Evolutionary conservation across 2,329 filamentous ascomycete species (phyloP).

Genomic region (Dothideomycetes sp.): DNA sequence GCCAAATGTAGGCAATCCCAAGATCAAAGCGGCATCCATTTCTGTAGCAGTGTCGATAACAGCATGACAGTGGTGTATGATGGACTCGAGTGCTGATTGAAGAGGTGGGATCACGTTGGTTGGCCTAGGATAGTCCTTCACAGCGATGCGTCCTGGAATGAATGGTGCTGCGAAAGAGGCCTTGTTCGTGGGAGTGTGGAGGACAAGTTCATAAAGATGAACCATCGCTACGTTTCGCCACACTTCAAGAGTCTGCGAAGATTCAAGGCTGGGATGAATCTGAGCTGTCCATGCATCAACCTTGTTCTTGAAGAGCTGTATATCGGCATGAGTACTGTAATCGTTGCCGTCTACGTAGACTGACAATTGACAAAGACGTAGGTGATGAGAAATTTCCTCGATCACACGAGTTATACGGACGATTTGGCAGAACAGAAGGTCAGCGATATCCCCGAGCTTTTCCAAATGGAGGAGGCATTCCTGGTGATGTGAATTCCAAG

Average conservation of each 20-base stretch:
- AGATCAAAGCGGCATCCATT: background rate
- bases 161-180: conserved; percentile 23
- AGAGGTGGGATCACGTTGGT: conserved; percentile 10
- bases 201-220: conserved; percentile 22
- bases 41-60: background rate
- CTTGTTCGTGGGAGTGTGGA: conserved; percentile 25
- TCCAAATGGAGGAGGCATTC: conserved; percentile 19
- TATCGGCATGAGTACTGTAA: conserved; percentile 16
- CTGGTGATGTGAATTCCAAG: conserved; percentile 19
- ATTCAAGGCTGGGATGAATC: conserved; percentile 16
- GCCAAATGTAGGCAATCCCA: background rate
- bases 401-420: conserved; percentile 20
- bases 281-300: conserved; percentile 21
- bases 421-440: conserved; percentile 20
- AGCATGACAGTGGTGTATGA: background rate
- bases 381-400: conserved; percentile 18
- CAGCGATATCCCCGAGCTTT: conserved; percentile 14
- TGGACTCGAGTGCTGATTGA: background rate
- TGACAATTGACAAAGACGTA: conserved; percentile 16
- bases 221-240: conserved; percentile 21
- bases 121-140: conserved; percentile 22
- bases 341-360: conserved; percentile 17
- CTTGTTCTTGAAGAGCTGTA: conserved; percentile 18
- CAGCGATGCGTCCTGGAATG: conserved; percentile 21
- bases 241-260: conserved; percentile 16